Percentiles rank a stretch among this genome's conserved stretches.
phyloP scores from a whole-genome alignment of 352 stramenopile genomes.

The Phytophthora melonis region DNA sequence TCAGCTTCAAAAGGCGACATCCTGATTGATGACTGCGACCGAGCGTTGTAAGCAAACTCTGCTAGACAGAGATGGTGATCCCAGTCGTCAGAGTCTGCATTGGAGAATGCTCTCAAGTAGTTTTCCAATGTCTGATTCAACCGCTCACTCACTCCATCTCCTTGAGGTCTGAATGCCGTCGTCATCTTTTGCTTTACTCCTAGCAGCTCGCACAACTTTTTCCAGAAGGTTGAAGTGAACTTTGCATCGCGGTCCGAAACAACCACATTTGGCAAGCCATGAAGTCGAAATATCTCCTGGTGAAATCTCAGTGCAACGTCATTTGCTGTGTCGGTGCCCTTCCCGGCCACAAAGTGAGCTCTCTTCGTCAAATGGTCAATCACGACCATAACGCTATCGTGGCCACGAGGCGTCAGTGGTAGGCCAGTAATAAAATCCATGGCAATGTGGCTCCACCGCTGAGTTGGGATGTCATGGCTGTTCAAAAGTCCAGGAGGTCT shows the following conservation, averaged over 20 bases:
- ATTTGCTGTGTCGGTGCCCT: conserved; percentile 1
- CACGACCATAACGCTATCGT: conserved; percentile 19
- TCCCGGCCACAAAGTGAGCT: conserved; percentile 3
- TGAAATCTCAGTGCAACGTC: conserved; percentile 21
- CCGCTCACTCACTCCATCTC: conserved; percentile 11
- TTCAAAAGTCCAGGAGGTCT: no score
- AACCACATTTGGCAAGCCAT: conserved; percentile 20
- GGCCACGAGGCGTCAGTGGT: background rate
- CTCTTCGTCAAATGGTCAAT: conserved; percentile 27
- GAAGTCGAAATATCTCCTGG: conserved; percentile 24
- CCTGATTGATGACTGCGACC: conserved; percentile 10
- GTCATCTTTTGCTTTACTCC: conserved; percentile 19
- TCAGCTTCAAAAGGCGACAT: conserved; percentile 33
- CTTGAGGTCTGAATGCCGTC: conserved; percentile 15
- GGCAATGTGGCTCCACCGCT: no score
- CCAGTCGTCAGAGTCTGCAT: conserved; percentile 14
- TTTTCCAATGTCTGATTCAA: conserved; percentile 19
- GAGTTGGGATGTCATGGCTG: no score
- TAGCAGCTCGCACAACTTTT: conserved; percentile 12
- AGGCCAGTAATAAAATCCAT: background rate
- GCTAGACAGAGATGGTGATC: conserved; percentile 9
- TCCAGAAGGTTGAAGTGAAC: conserved; percentile 16
- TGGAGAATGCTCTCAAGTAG: conserved; percentile 14
- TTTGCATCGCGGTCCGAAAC: conserved; percentile 25
- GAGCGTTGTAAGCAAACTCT: conserved; percentile 28